Base-by-base conservation (phyloP, 1,284 basidiomycete genomes). In the Cutaneotrichosporon arboriforme region DNA sequence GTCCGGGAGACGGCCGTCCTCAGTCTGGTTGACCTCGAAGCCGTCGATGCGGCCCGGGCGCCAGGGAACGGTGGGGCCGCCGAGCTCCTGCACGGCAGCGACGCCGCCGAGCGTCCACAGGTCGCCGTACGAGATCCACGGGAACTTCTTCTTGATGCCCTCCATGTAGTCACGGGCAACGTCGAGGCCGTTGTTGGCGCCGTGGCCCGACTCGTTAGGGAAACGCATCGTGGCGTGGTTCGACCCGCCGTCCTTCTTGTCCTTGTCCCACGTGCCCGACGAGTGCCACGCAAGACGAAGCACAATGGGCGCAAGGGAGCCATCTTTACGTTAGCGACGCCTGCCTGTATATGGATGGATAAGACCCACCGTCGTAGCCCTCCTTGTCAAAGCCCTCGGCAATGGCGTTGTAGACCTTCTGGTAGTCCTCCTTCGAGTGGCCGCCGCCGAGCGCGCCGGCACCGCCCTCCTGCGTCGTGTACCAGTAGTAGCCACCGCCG, bases 161-260 rank as follows among this genome's bases (percentile, higher is more conserved):
- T 97, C 88, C 82, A 97, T 84, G 63, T 91, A 77, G 13, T 77
- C 80, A 52, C 94, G 88, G 18, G 91, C 93, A 54, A 90, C 73
- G 59, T 86, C 73, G 54, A 97, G 80, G 57, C 93, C 92, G 52
- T 83, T 84, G 77, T 97, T 97, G 51, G 91, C 93, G 42, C 81
- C 85, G 73, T 97, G 91, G 36, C 81, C 74, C 12, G 90, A 75
- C 73, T 96, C 92, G 35, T 87, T 84, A 63, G 84, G 82, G 77
- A 93, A 96, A 57, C 90, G 87, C 91, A 96, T 94, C 31, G 91
- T 93, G 13, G 92, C 91, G 64, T 89, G 90, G 81, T 94, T 93
- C 79, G 76, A 77, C 70, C 93, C 93, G 61, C 94, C 93, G 17
- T 89, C 87, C 62, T 84, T 84, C 62, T 83, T 79, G 2, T 86